Evolutionary conservation across 306 rosid genomes (phyloP), one percentile per base, ranked within the genome.

Genomic region (Rosa multiflora): DNA sequence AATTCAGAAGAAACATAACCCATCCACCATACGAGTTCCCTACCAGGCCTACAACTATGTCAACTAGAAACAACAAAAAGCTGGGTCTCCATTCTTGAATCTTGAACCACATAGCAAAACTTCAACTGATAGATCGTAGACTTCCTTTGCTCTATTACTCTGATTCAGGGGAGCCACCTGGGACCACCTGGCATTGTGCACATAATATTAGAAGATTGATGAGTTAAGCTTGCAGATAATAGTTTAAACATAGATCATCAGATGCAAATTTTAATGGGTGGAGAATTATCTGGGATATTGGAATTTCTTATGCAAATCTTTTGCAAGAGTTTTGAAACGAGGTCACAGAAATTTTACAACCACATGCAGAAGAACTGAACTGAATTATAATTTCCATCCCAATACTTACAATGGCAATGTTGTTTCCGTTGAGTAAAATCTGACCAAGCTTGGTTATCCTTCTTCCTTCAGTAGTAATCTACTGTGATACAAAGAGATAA

Each of bases 381-480:
- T 5, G 32, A 29, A 29, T 29, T 29, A 29, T 29, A 37, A 2
- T 5, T n/a, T 69, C 6, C 7, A 20, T 17, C 67, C 5, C 58
- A 74, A n/a, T 6, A 89, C 98, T 95, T 88, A 95, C 99, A 88
- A 95, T 93, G n/a, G 99, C 98, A 89, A 93, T 95, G 86, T 95
- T 93, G 96, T 95, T 95, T 78, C 99, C 98, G 37, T 93, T 93
- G 63, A 95, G 96, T 80, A 95, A 86, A 82, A 95, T 95, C 89
- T 95, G 99, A 75, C 93, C 99, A 76, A 95, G 94, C 87, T 95
- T 95, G 74, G 99, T 95, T 84, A 95, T 93, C 83, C 98, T 87
- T 82, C 96, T 93, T 87, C 99, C 99, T 86, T 95, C 98, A 37
- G 97, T 82, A 59, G 97, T 95, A 79, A 93, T 93, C 84, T 95